These are phyloP conservation scores for Sclerotinia trifoliorum DNA, from an alignment of 2,329 filamentous ascomycete species.

Conservation along the genomic window DNA sequence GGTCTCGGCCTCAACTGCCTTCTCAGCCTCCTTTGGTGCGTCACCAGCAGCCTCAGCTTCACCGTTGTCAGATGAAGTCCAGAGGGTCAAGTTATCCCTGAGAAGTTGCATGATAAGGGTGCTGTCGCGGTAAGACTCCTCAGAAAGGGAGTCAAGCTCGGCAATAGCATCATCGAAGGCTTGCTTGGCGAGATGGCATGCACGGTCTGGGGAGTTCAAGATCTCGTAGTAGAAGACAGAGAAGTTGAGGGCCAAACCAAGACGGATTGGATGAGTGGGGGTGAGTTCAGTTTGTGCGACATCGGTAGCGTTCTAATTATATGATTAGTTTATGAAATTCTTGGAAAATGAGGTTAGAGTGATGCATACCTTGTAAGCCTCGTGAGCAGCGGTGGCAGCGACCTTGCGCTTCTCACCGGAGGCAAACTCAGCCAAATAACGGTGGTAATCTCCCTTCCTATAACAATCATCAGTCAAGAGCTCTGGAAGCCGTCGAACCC, in stretches of 20 bases:
- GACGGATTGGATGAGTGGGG: slow-evolving; percentile 95
- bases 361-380: slow-evolving; percentile 87
- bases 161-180: slow-evolving; percentile 98
- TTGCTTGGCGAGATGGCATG: slow-evolving; percentile 98
- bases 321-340: slow-evolving; percentile 18
- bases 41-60: slow-evolving; percentile 68
- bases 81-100: slow-evolving; percentile 96
- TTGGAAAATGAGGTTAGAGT: slow-evolving; percentile 24
- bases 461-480: slow-evolving; percentile 21
- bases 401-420: slow-evolving; percentile 89
- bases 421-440: slow-evolving; percentile 91
- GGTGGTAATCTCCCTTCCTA: slow-evolving; percentile 97
- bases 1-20: slow-evolving; percentile 49
- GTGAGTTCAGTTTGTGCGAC: slow-evolving; percentile 97
- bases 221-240: slow-evolving; percentile 99
- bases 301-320: slow-evolving; percentile 81
- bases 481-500: slow-evolving; percentile 27
- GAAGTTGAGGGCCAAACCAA: slow-evolving; percentile 97
- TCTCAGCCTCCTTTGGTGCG: slow-evolving; percentile 61
- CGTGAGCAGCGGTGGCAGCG: slow-evolving; percentile 81
- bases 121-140: slow-evolving; percentile 98
- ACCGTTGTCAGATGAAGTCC: slow-evolving; percentile 89
- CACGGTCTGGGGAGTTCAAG: slow-evolving; percentile 94
- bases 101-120: slow-evolving; percentile 99
- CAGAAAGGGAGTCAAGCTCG: slow-evolving; percentile 92